Percentiles rank a stretch among this genome's conserved stretches.
phyloP scores from a whole-genome alignment of 2,329 filamentous ascomycete species.

The Colletotrichum trifolii region DNA sequence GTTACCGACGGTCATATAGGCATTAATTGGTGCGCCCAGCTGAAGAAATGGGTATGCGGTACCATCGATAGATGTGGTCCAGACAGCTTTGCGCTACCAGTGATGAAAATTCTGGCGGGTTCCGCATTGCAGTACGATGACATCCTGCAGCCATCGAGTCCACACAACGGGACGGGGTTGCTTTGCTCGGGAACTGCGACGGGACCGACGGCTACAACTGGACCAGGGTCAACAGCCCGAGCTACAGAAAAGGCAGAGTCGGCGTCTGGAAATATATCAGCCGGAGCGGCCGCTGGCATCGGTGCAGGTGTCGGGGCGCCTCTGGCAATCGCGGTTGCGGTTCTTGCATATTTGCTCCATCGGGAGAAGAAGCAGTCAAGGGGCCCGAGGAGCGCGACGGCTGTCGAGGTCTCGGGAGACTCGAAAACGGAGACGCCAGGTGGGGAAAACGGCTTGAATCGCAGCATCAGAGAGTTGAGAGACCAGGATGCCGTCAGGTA shows the following conservation, averaged over 20 bases:
- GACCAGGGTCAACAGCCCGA: neutral
- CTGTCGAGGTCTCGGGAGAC: no score
- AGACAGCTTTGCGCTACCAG: slow-evolving; percentile 3
- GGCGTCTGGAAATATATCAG: neutral
- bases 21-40: slow-evolving; percentile 6
- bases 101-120: neutral
- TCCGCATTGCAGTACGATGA: slow-evolving; percentile 1
- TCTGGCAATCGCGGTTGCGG: slow-evolving; percentile 18
- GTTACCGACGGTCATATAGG: neutral
- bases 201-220: neutral
- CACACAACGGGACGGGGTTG: no score
- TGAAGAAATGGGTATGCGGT: neutral
- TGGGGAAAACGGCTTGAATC: no score
- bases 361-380: slow-evolving; percentile 28
- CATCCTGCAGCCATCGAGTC: neutral
- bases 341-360: slow-evolving; percentile 21
- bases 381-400: neutral
- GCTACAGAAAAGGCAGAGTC: neutral
- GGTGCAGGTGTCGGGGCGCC: slow-evolving; percentile 27
- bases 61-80: neutral
- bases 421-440: no score
- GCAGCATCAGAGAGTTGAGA: no score
- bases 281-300: slow-evolving; percentile 28
- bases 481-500: no score
- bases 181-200: no score